Conservation (phyloP, 768 basidiomycete genomes). For the Solioccasus polychromus region DNA sequence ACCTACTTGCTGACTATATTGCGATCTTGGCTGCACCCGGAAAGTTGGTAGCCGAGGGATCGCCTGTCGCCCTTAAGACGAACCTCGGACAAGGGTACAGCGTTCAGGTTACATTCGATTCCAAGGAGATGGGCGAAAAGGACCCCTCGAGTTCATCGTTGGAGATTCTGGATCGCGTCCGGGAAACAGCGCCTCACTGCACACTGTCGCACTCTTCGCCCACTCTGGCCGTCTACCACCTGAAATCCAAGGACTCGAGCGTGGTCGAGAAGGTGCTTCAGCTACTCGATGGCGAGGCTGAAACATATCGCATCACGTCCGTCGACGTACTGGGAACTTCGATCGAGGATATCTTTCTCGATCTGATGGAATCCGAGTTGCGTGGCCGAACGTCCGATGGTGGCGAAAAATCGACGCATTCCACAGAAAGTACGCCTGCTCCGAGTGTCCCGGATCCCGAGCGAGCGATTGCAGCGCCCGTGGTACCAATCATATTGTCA, state of each 20-base stretch:
- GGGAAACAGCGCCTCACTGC: conserved; percentile 42
- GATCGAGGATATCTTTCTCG: conserved; percentile 80
- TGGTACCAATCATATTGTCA: conserved; percentile 31
- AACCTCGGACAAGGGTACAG: conserved; percentile 72
- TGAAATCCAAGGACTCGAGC: conserved; percentile 56
- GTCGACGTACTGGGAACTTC: conserved; percentile 72
- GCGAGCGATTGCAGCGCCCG: background rate
- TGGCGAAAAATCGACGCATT: conserved; percentile 18
- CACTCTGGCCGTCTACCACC: conserved; percentile 48
- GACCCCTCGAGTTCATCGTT: conserved; percentile 12
- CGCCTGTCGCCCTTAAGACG: conserved; percentile 73
- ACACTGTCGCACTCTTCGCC: conserved; percentile 43
- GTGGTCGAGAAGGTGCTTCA: conserved; percentile 56
- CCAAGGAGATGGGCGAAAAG: conserved; percentile 30
- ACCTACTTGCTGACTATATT: conserved; percentile 72
- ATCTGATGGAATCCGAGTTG: conserved; percentile 51
- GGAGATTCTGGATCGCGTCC: conserved; percentile 42
- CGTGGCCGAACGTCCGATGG: conserved; percentile 24
- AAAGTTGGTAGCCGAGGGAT: conserved; percentile 67
- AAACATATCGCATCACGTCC: conserved; percentile 39
- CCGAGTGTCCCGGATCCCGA: background rate
- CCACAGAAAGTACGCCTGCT: background rate
- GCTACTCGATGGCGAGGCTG: conserved; percentile 46
- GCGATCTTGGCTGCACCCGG: conserved; percentile 75
- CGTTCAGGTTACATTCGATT: conserved; percentile 49